phyloP scores from a whole-genome alignment of 177 flowering plant genomes.

The Vitis hybrid region DNA sequence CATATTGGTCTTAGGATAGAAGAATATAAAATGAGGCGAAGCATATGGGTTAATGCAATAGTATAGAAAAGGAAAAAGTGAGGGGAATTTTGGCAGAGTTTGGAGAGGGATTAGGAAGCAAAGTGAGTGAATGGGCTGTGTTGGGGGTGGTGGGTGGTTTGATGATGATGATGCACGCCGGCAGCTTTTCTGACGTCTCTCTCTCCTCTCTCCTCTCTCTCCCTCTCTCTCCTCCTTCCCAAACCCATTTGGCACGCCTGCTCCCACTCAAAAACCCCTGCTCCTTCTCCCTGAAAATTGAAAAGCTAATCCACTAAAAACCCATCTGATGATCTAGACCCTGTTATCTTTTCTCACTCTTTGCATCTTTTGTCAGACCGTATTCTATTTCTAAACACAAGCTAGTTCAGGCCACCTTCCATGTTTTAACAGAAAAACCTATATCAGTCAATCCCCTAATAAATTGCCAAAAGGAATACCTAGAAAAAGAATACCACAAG shows the following conservation, averaged over 20 bases:
- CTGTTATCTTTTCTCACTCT: conserved; percentile 14
- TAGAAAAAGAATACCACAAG: not conserved
- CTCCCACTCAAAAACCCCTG: conserved; percentile 45
- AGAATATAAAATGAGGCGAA: conserved; percentile 17
- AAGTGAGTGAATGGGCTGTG: conserved; percentile 38
- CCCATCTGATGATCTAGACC: conserved; percentile 23
- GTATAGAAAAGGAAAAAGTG: conserved; percentile 38
- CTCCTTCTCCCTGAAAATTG: conserved; percentile 14
- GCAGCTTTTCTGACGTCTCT: conserved; percentile 33
- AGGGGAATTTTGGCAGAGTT: conserved; percentile 52
- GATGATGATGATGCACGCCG: conserved; percentile 46
- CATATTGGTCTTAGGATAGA: conserved; percentile 12
- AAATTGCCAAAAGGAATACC: conserved; percentile 5
- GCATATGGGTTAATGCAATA: conserved; percentile 21
- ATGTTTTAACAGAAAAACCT: conserved; percentile 16
- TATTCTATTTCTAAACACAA: conserved; percentile 26
- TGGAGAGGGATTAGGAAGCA: conserved; percentile 76
- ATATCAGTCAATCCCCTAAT: conserved; percentile 26
- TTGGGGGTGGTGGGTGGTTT: conserved; percentile 34
- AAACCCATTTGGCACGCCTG: conserved; percentile 75
- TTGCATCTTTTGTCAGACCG: conserved; percentile 35
- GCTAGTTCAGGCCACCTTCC: conserved; percentile 19
- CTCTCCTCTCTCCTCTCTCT: not conserved
- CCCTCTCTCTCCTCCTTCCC: conserved; percentile 22
- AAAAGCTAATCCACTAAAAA: conserved; percentile 42